These are phyloP conservation scores for Pseudopithomyces maydicus DNA, from an alignment of 2,329 filamentous ascomycete genomes.

Conservation along the genomic window DNA sequence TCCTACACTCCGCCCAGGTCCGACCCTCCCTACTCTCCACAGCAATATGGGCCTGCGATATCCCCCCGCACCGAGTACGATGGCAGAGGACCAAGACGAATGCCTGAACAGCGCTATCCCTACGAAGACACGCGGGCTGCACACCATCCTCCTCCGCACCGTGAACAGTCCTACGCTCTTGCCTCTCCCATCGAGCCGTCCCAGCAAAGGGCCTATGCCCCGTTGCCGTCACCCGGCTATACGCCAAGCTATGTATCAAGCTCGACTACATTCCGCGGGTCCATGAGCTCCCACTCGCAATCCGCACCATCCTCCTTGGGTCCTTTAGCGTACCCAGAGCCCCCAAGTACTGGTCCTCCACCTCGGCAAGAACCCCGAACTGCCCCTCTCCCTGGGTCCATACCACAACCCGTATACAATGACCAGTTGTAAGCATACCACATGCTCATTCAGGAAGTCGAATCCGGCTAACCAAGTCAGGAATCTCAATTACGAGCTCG, in stretches of 20 bases:
- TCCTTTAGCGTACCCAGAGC: slow-evolving; percentile 38
- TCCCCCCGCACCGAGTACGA: slow-evolving; percentile 45
- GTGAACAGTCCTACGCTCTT: slow-evolving; percentile 43
- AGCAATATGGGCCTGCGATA: slow-evolving; percentile 42
- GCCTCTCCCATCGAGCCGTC: slow-evolving; percentile 42
- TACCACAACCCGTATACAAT: slow-evolving; percentile 46
- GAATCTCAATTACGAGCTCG: slow-evolving; percentile 55
- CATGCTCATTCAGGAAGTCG: slow-evolving; percentile 17
- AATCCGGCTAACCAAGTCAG: slow-evolving; percentile 32
- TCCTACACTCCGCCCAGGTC: slow-evolving; percentile 48
- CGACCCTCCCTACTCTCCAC: slow-evolving; percentile 47
- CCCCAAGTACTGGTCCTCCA: slow-evolving; percentile 35
- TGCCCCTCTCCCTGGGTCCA: slow-evolving; percentile 42
- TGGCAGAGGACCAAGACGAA: slow-evolving; percentile 29
- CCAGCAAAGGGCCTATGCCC: slow-evolving; percentile 40
- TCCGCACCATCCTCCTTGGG: slow-evolving; percentile 38
- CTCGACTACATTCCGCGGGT: slow-evolving; percentile 44
- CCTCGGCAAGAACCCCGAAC: slow-evolving; percentile 34
- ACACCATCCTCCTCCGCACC: slow-evolving; percentile 32
- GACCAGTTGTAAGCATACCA: slow-evolving; percentile 44
- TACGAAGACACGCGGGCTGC: slow-evolving; percentile 39
- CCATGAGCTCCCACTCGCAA: slow-evolving; percentile 43
- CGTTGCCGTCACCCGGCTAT: slow-evolving; percentile 46
- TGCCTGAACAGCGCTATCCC: slow-evolving; percentile 38
- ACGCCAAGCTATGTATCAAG: slow-evolving; percentile 47